Conservation (phyloP, 2,329 filamentous ascomycete genomes). For the Pseudocercospora musae region DNA sequence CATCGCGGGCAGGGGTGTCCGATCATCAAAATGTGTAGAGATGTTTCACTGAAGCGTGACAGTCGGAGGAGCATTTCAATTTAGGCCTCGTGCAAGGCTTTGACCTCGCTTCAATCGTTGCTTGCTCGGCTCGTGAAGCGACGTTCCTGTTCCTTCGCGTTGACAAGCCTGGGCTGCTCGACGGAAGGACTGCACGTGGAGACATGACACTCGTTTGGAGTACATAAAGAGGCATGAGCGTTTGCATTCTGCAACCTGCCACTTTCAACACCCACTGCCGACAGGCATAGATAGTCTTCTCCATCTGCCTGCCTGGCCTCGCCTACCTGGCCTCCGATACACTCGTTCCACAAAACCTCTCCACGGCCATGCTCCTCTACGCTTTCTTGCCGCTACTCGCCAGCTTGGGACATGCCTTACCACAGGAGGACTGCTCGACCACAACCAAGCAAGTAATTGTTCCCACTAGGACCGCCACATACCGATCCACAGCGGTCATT, state of each 20-base stretch:
- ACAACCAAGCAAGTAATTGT: slow-evolving; percentile 29
- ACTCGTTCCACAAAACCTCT: slow-evolving; percentile 15
- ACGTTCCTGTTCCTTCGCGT: not conserved
- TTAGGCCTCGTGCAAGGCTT: not conserved
- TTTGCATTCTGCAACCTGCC: slow-evolving; percentile 10
- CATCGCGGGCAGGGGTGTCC: not conserved
- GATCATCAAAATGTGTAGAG: not conserved
- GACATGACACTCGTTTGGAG: slow-evolving; percentile 9
- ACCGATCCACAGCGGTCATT: slow-evolving; percentile 26
- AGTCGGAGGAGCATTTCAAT: not conserved
- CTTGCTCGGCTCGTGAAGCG: not conserved
- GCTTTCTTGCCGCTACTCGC: slow-evolving; percentile 24
- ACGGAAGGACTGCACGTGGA: slow-evolving; percentile 3
- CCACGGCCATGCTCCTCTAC: slow-evolving; percentile 24
- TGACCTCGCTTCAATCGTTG: not conserved
- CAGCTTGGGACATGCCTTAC: slow-evolving; percentile 25
- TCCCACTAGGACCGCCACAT: slow-evolving; percentile 33
- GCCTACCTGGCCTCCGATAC: not conserved
- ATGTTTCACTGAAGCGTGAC: not conserved
- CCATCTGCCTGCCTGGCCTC: not conserved
- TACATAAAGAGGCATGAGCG: slow-evolving; percentile 9
- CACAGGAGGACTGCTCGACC: slow-evolving; percentile 30
- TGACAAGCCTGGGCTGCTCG: not conserved
- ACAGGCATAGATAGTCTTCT: slow-evolving; percentile 1
- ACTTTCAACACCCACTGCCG: not conserved